A percentile compares a stretch with the other conserved stretches of the same genome.
These are phyloP conservation scores for Effrenium voratum DNA, from an alignment of 73 alveolate species.

Conservation along the genomic window DNA sequence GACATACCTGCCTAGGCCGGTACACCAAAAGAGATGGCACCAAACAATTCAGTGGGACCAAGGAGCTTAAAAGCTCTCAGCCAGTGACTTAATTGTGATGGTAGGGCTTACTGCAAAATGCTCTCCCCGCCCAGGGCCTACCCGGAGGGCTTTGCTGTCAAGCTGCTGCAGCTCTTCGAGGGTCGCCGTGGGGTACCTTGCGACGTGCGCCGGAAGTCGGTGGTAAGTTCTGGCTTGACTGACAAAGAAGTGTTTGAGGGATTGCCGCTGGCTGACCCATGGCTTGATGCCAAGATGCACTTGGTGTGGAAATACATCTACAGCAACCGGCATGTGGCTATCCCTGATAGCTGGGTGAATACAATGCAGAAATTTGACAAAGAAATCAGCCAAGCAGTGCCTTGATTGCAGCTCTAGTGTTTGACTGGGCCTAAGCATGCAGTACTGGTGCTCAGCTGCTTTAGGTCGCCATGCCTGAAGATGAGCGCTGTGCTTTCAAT, in stretches of 20 bases:
- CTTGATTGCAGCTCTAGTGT: background rate
- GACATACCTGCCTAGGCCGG: too few relatives aligned
- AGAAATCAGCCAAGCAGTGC: background rate
- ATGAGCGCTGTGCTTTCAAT: background rate
- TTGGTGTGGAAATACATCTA: background rate
- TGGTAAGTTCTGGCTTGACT: background rate
- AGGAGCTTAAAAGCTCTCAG: too few relatives aligned
- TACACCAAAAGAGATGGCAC: too few relatives aligned
- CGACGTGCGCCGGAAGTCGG: background rate
- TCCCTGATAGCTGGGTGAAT: background rate
- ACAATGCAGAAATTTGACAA: background rate
- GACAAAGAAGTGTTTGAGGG: background rate
- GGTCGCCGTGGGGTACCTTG: background rate
- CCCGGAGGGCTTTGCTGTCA: background rate
- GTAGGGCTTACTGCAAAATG: too few relatives aligned
- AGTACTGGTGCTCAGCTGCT: background rate
- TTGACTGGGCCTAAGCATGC: background rate
- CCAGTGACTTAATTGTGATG: too few relatives aligned
- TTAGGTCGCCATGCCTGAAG: background rate
- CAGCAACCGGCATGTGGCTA: background rate
- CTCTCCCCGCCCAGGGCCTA: background rate
- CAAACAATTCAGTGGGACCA: too few relatives aligned
- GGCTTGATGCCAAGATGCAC: background rate
- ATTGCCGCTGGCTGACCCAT: background rate
- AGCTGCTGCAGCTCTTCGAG: background rate